Base-by-base conservation (phyloP, 2,329 filamentous ascomycete genomes). In the Calycina herbarum region DNA sequence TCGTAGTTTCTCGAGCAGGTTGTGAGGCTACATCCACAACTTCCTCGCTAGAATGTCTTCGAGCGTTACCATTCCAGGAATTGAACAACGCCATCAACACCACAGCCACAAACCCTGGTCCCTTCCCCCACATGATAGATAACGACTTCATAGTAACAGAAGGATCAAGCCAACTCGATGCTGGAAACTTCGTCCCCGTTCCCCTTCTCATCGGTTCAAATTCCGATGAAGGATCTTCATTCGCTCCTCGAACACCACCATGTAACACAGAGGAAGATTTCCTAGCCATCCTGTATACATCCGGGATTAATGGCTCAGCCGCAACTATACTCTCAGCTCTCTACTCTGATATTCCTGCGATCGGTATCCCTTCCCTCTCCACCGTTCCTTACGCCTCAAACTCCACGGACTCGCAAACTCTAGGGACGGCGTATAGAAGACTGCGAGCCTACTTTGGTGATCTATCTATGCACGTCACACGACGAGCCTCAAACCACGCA, bases 151-250 rank as follows among this genome's bases (percentile, higher is more conserved):
- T 80, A 20, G 77, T 78, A 10, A 80, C 81, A 7, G 83, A 81
- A 67, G 82, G 81, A 1, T 84, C 83, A 10, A 74, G 81, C 7
- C 85, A 88, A 69, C 77, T 91, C 5, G 76, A 78, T 1, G 68
- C 70, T 0, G 78, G 78, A 1, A 66, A 71, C 8, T 80, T 80
- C 58, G 72, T 73, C 56, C 72, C 74, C 61, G 74, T 79, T 0
- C 77, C 78, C 0, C 82, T 90, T 51, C 79, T 80, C 0, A 74
- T 77, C 33, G 79, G 79, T 5, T 68, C 75, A 10, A 80, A 79
- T 64, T 71, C 71, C 6, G 76, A 78, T 24, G 76, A 78, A 64
- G 76, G 74, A 5, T 71, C 74, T 3, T 62, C 83, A 80, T 11
- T 80, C 77, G 17, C 80, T 85, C 62, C 61, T 13, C 20, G 17